A percentile compares a stretch with the other conserved stretches of the same genome.
Evolutionary conservation across 2,329 filamentous ascomycete species (phyloP).

Genomic region (Talaromyces sp.): DNA sequence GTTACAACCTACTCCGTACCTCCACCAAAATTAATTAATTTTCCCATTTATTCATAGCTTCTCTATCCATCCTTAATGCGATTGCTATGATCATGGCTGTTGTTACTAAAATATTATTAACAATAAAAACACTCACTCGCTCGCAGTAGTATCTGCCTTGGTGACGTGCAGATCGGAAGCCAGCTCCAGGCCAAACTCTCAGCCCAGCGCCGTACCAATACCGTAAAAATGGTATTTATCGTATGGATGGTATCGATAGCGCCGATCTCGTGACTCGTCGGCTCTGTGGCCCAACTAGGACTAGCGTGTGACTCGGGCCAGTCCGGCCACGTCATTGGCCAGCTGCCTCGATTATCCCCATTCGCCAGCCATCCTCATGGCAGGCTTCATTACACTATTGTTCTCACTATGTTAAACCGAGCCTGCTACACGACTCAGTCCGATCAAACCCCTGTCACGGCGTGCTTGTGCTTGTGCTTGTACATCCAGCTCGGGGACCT

Average conservation of each 20-base stretch:
- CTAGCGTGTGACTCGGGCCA: neutral
- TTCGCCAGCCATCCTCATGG: neutral
- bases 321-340: neutral
- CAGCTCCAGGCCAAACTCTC: neutral
- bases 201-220: neutral
- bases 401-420: neutral
- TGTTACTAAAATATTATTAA: no score
- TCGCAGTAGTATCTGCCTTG: neutral
- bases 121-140: no score
- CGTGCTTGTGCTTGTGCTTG: neutral
- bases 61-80: neutral
- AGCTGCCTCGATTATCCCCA: neutral
- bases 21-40: neutral
- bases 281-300: neutral
- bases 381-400: neutral
- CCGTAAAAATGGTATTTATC: neutral
- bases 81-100: neutral
- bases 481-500: neutral
- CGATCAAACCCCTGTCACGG: neutral
- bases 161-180: neutral
- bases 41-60: neutral
- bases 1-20: neutral
- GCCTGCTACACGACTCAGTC: neutral
- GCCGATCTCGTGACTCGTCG: neutral
- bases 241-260: neutral